These are phyloP conservation scores for Diplodia seriata DNA, from an alignment of 2,329 filamentous ascomycete species.

Conservation along the genomic window DNA sequence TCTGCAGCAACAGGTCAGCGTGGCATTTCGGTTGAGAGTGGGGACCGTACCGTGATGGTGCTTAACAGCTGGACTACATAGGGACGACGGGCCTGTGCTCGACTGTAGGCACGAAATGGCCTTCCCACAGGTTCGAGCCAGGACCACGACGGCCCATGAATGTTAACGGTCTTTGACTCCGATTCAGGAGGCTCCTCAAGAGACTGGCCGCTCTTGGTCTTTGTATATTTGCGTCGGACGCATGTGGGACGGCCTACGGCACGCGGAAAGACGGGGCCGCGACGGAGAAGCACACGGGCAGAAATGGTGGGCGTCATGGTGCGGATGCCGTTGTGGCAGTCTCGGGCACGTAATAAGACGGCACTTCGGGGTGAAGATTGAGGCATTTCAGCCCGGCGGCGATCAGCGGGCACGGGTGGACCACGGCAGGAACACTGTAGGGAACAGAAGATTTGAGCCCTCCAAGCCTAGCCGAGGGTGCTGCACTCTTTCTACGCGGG, in stretches of 20 bases:
- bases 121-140: constrained; percentile 56
- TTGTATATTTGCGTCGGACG: constrained; percentile 6
- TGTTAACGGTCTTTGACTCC: constrained; percentile 36
- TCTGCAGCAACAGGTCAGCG: constrained; percentile 43
- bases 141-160: constrained; percentile 54
- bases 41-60: constrained; percentile 61
- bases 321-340: background rate
- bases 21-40: background rate
- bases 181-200: background rate
- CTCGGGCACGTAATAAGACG: background rate
- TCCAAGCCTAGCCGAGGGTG: too few relatives aligned
- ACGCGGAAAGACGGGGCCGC: background rate
- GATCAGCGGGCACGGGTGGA: constrained; percentile 23
- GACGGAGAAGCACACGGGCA: constrained; percentile 12
- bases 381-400: constrained; percentile 23
- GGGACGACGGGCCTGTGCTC: constrained; percentile 73
- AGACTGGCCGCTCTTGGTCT: constrained; percentile 5
- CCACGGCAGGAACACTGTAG: background rate
- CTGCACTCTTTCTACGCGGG: too few relatives aligned
- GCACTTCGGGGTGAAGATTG: constrained; percentile 18
- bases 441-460: too few relatives aligned
- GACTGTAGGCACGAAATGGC: constrained; percentile 66
- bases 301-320: constrained; percentile 2
- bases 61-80: constrained; percentile 80
- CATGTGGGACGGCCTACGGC: background rate